A percentile compares a stretch with the other conserved stretches of the same genome.
Conservation (phyloP, 2,329 filamentous ascomycete genomes). For the Fusarium coicis region DNA sequence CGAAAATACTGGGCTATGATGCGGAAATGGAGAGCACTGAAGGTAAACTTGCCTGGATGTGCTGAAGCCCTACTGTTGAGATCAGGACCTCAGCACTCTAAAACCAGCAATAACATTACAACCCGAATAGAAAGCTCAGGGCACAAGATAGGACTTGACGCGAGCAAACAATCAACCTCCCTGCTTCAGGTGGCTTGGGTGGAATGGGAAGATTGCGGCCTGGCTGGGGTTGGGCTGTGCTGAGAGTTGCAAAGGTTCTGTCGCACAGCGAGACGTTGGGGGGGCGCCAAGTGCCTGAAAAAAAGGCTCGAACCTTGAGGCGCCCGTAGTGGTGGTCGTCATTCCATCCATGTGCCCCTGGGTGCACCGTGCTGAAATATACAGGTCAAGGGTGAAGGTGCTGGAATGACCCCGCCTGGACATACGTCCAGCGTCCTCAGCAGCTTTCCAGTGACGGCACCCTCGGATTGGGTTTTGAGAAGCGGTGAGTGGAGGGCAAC, state of each 20-base stretch:
- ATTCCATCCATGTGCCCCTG: conserved; percentile 31
- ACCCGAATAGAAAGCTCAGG: background rate
- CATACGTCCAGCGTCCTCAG: conserved; percentile 26
- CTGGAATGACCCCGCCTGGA: conserved; percentile 45
- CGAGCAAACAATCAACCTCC: background rate
- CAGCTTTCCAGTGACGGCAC: conserved; percentile 22
- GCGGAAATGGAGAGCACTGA: background rate
- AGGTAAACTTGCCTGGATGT: background rate
- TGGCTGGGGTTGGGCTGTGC: background rate
- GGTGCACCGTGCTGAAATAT: conserved; percentile 44
- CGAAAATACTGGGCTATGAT: background rate
- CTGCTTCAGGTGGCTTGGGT: background rate
- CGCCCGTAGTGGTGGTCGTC: conserved; percentile 27
- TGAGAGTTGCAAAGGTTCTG: conserved; percentile 31
- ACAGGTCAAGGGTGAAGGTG: conserved; percentile 44
- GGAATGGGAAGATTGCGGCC: background rate
- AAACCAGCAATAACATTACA: background rate
- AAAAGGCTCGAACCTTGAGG: conserved; percentile 22
- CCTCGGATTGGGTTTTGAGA: conserved; percentile 37
- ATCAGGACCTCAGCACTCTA: background rate
- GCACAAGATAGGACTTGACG: background rate
- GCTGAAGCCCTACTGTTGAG: conserved; percentile 1
- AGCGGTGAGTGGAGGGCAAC: conserved; percentile 34
- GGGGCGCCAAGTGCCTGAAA: conserved; percentile 32
- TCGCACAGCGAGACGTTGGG: conserved; percentile 24